phyloP scores from a whole-genome alignment of 331 rosid species.

The Acacia pycnantha region DNA sequence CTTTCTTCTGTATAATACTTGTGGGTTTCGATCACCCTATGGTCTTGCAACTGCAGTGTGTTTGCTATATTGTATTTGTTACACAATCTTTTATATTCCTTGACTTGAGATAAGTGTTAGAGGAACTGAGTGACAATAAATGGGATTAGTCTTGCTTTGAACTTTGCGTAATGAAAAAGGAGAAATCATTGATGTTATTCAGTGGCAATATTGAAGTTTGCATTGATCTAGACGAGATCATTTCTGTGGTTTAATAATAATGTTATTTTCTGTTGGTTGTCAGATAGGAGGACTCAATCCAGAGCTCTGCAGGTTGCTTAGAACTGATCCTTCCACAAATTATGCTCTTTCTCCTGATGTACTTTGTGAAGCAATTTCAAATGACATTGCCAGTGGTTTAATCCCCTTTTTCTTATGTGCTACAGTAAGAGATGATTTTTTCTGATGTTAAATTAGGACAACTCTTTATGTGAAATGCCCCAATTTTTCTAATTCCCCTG shows the following conservation, averaged over 20 bases:
- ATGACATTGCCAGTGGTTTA: conserved; percentile 61
- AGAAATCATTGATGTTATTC: neutral
- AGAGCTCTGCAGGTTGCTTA: conserved; percentile 75
- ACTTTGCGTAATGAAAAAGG: neutral
- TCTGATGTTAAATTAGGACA: conserved; percentile 16
- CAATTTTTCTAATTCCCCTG: neutral
- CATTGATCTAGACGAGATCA: neutral
- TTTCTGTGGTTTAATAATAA: conserved; percentile 15
- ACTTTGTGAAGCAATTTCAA: conserved; percentile 65
- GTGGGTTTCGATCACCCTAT: neutral
- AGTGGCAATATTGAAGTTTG: conserved; percentile 14
- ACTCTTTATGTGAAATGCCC: conserved; percentile 3
- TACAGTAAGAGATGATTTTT: conserved; percentile 53
- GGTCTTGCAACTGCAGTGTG: neutral
- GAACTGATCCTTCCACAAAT: conserved; percentile 64
- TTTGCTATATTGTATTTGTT: neutral
- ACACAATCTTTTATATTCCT: neutral
- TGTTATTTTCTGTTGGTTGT: conserved; percentile 23
- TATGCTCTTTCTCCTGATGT: conserved; percentile 72
- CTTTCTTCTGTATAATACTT: neutral
- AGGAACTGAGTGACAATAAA: neutral
- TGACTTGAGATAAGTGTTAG: neutral
- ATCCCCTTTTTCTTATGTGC: conserved; percentile 93
- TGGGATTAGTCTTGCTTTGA: neutral
- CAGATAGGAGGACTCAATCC: conserved; percentile 93